Conservation (phyloP, 352 stramenopile species). For the Phytopythium boreale region DNA sequence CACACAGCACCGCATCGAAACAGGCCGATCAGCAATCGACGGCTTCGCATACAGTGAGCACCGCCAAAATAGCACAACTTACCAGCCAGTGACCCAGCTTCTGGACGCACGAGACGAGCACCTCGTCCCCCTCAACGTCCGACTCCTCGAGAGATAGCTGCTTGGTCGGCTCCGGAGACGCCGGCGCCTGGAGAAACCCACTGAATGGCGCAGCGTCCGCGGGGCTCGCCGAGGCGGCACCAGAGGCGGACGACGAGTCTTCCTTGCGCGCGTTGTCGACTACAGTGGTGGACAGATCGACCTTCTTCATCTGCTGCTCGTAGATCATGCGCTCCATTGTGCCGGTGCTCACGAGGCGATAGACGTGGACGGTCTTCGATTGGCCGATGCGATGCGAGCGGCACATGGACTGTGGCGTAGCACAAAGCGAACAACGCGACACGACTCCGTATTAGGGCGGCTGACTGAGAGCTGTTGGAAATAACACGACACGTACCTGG, state of each 20-base stretch:
- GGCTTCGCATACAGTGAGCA: background rate
- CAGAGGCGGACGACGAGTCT: background rate
- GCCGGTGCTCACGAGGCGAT: slow-evolving; percentile 89
- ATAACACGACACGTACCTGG: slow-evolving; percentile 36
- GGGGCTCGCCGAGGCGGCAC: slow-evolving; percentile 1
- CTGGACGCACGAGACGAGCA: slow-evolving; percentile 58
- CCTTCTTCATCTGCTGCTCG: slow-evolving; percentile 88
- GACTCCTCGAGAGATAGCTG: slow-evolving; percentile 28
- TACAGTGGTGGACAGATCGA: slow-evolving; percentile 72
- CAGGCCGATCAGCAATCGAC: slow-evolving; percentile 7
- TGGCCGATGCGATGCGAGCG: slow-evolving; percentile 90
- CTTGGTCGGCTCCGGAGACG: slow-evolving; percentile 24
- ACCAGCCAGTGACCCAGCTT: slow-evolving; percentile 63
- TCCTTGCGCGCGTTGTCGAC: slow-evolving; percentile 50
- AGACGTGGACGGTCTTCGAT: slow-evolving; percentile 89
- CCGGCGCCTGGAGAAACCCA: slow-evolving; percentile 57
- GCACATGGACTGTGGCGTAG: slow-evolving; percentile 79
- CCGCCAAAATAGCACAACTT: slow-evolving; percentile 11
- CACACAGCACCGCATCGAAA: background rate
- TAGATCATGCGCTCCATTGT: slow-evolving; percentile 94
- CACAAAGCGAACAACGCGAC: background rate
- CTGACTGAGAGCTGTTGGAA: background rate
- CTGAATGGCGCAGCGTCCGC: slow-evolving; percentile 31
- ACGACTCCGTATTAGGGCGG: background rate
- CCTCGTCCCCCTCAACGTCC: slow-evolving; percentile 42